phyloP scores from a whole-genome alignment of 805 yeast species.

The Lipomyces spencermartinsiae region DNA sequence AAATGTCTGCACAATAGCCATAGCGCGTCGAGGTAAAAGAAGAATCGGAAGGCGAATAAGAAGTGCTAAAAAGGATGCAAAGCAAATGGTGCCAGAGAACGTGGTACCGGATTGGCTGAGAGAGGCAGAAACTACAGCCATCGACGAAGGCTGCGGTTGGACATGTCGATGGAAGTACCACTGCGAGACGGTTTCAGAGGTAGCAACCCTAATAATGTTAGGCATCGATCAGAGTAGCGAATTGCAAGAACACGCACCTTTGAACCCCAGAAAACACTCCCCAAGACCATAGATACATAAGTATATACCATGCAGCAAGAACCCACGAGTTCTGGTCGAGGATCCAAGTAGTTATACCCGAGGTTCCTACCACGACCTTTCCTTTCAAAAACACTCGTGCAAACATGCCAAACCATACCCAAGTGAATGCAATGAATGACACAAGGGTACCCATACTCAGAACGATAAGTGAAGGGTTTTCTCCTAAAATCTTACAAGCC shows the following conservation, averaged over 20 bases:
- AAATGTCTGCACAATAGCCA: constrained; percentile 39
- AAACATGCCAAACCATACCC: constrained; percentile 48
- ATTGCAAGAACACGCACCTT: constrained; percentile 25
- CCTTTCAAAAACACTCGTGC: constrained; percentile 44
- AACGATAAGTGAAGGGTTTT: constrained; percentile 44
- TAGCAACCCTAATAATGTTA: constrained; percentile 40
- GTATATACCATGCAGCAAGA: constrained; percentile 44
- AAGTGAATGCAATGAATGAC: constrained; percentile 45
- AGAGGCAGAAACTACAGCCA: constrained; percentile 38
- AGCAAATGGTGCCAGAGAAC: constrained; percentile 49
- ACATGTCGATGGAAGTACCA: constrained; percentile 49
- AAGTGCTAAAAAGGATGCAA: constrained; percentile 45
- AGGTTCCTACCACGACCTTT: constrained; percentile 19
- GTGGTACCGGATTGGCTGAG: constrained; percentile 42
- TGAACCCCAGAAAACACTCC: constrained; percentile 49
- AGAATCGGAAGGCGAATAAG: constrained; percentile 47
- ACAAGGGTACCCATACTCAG: constrained; percentile 44
- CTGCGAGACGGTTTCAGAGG: constrained; percentile 48
- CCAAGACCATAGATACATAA: constrained; percentile 53
- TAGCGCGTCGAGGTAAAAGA: constrained; percentile 46
- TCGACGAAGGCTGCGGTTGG: constrained; percentile 38
- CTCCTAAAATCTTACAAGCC: constrained; percentile 46
- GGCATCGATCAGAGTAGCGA: not conserved
- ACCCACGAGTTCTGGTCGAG: constrained; percentile 45
- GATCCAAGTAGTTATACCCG: constrained; percentile 34